Evolutionary conservation across 768 basidiomycete species (phyloP).

Genomic region (Pleurotus eryngii): DNA sequence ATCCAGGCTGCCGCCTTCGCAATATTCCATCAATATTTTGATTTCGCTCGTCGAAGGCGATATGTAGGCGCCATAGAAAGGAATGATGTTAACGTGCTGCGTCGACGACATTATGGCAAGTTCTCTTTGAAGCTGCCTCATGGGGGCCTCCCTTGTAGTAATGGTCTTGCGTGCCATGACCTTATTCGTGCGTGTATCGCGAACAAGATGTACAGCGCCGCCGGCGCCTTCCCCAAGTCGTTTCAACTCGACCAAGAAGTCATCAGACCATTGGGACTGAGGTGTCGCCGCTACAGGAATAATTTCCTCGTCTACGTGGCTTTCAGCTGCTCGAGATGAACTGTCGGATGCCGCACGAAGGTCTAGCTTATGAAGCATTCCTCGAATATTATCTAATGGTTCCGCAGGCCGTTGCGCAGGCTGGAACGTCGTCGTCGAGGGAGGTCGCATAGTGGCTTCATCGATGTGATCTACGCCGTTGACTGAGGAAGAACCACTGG

Average conservation of each 20-base stretch:
- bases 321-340: slow-evolving; percentile 1
- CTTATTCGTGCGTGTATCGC: slow-evolving; percentile 71
- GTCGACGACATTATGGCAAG: slow-evolving; percentile 85
- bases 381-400: slow-evolving; percentile 35
- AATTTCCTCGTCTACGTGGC: slow-evolving; percentile 19
- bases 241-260: slow-evolving; percentile 67
- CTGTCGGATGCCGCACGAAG: slow-evolving; percentile 20
- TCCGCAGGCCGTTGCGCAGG: slow-evolving; percentile 25
- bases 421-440: slow-evolving; percentile 15
- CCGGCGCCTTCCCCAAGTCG: slow-evolving; percentile 94
- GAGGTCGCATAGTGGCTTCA: slow-evolving; percentile 43
- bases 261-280: slow-evolving; percentile 57
- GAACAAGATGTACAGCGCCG: slow-evolving; percentile 93
- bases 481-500: slow-evolving; percentile 16
- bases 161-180: slow-evolving; percentile 96
- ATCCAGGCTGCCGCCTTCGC: slow-evolving; percentile 89
- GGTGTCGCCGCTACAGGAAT: slow-evolving; percentile 16
- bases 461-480: slow-evolving; percentile 27
- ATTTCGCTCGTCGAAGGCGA: slow-evolving; percentile 86
- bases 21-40: slow-evolving; percentile 90
- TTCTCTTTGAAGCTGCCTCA: slow-evolving; percentile 91
- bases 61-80: slow-evolving; percentile 91
- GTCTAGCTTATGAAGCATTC: slow-evolving; percentile 35
- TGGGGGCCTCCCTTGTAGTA: slow-evolving; percentile 84
- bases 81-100: slow-evolving; percentile 82